Conservation (phyloP, 148 eudicot species). For the Vaccinium vitisidaea region DNA sequence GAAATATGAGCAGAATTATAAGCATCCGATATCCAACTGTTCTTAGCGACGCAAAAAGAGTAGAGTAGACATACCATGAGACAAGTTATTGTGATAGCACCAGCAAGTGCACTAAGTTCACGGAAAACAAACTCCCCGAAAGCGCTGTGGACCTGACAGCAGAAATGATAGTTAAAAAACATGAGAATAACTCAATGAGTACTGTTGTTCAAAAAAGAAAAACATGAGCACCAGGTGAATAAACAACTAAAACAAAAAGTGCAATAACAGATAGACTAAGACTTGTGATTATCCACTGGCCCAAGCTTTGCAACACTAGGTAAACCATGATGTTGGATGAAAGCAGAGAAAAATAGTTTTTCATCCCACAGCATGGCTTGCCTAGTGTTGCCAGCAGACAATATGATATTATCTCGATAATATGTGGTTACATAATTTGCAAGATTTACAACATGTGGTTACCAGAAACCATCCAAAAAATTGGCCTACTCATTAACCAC, state of each 20-base stretch:
- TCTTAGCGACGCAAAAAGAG: neutral
- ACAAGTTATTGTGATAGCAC: conserved; percentile 88
- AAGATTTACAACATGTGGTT: neutral
- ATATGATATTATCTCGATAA: neutral
- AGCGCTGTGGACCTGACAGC: conserved; percentile 58
- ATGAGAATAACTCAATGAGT: neutral
- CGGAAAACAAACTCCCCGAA: conserved; percentile 57
- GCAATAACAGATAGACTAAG: neutral
- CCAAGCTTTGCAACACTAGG: neutral
- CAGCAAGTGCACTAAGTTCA: conserved; percentile 80
- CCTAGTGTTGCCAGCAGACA: neutral
- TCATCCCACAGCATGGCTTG: neutral
- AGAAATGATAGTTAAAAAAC: neutral
- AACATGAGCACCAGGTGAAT: neutral
- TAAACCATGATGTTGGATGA: neutral
- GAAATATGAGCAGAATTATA: conserved; percentile 7
- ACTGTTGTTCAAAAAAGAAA: neutral
- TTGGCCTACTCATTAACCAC: neutral
- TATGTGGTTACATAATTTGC: neutral
- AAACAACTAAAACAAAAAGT: neutral
- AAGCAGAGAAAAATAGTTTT: neutral
- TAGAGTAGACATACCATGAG: conserved; percentile 65
- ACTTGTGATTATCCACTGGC: neutral
- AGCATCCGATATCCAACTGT: neutral
- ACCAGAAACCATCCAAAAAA: neutral